Evolutionary conservation across 208 protist species (phyloP), one percentile per base, ranked within the genome.

Genomic region (Crithidia expoeki): DNA sequence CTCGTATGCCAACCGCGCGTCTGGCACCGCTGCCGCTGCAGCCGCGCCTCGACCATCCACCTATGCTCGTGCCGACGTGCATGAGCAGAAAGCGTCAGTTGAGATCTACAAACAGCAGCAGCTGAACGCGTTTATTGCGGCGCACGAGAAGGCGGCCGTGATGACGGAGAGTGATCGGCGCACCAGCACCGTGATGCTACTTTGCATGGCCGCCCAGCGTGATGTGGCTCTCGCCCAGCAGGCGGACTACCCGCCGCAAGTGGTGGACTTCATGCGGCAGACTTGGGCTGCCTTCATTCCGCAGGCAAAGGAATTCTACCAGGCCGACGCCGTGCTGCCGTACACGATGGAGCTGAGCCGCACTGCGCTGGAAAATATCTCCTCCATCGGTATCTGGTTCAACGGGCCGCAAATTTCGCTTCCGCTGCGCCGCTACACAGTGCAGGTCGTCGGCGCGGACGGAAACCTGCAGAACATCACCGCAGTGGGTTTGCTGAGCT

Each of bases 341-440:
- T 57, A 51, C 53, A 66, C 47, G 42, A 51, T 66, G 51, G 42
- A 73, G 46, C 73, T 79, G 14, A 77, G 67, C 57, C 70, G 51
- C 40, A 79, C 38, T 51, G 89, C 84, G 2, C 21, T 90, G 7
- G 89, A 94, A 67, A 92, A 84, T 55, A 84, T 92, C 55, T 92
- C 85, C 14, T 84, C 79, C 17, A 64, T 94, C 9, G 89, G 89
- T 16, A 61, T 94, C 5, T 94, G 89, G 89, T 94, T 85, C 62
- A 75, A 7, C 34, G 83, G 86, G 0, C 68, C 71, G 23, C 69
- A 81, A 21, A 88, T 92, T 25, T 88, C 89, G 9, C 69, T 90
- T 14, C 84, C 89, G 6, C 78, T 92, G 28, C 83, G 89, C 19
- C 86, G 79, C 30, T 90, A 92, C 69, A 72, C 80, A 2, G 67